These are phyloP conservation scores for Globisporangium heterothallicum DNA, from an alignment of 352 stramenopile genomes.

Conservation along the genomic window DNA sequence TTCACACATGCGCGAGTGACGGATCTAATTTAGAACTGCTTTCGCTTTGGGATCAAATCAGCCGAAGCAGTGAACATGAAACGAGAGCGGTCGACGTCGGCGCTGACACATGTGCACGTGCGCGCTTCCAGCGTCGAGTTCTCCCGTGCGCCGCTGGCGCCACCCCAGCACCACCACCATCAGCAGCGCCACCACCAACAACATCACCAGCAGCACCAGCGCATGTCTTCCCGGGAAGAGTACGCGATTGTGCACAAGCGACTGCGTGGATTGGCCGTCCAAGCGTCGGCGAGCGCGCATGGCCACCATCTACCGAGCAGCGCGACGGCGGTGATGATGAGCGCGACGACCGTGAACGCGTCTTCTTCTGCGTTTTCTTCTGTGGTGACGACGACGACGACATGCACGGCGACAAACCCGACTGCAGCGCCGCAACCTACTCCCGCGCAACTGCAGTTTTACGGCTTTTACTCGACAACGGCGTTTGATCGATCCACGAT, in stretches of 20 bases:
- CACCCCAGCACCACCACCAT: slow-evolving; percentile 4
- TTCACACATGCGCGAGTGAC: too few species aligned
- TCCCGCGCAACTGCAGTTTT: slow-evolving; percentile 17
- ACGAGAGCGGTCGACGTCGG: slow-evolving; percentile 32
- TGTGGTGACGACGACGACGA: slow-evolving; percentile 10
- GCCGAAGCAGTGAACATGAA: slow-evolving; percentile 29
- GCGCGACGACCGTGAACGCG: neutral
- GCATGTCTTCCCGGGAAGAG: slow-evolving; percentile 20
- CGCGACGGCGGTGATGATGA: neutral
- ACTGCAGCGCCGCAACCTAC: neutral
- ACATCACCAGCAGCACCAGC: slow-evolving; percentile 10
- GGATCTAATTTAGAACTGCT: too few species aligned
- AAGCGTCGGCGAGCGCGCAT: slow-evolving; percentile 9
- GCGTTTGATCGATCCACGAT: slow-evolving; percentile 34
- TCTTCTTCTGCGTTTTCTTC: slow-evolving; percentile 21
- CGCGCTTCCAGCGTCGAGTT: slow-evolving; percentile 16
- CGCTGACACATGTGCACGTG: slow-evolving; percentile 20
- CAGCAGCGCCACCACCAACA: slow-evolving; percentile 5
- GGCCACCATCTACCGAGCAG: neutral
- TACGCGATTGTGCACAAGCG: slow-evolving; percentile 37
- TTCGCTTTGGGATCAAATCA: too few species aligned
- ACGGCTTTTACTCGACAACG: slow-evolving; percentile 26
- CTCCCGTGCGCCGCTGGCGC: slow-evolving; percentile 6
- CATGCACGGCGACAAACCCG: neutral
- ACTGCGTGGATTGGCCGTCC: slow-evolving; percentile 21